Evolutionary conservation across 257 asterid species (phyloP).

Genomic region (Avicennia marina): DNA sequence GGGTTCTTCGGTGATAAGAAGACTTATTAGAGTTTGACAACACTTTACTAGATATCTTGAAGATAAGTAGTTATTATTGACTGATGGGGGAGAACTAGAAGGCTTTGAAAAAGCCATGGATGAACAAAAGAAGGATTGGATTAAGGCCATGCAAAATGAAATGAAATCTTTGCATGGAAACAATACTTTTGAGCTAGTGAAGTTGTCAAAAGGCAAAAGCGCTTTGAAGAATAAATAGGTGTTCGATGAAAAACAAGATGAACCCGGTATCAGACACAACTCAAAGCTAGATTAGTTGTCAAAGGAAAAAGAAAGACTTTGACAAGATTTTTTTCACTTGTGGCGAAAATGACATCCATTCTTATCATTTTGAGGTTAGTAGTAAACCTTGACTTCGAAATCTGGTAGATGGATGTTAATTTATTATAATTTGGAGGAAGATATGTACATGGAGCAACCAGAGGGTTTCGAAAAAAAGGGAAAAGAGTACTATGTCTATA

Average conservation of each 20-base stretch:
- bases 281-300: constrained; percentile 1
- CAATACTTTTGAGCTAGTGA: not conserved
- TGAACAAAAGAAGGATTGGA: not conserved
- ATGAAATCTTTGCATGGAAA: not conserved
- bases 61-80: not conserved
- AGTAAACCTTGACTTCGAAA: not conserved
- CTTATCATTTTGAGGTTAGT: not conserved
- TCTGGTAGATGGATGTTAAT: not conserved
- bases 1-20: too few species aligned
- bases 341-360: not conserved
- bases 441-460: not conserved
- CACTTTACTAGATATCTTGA: too few species aligned
- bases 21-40: not conserved
- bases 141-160: constrained; percentile 4
- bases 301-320: not conserved
- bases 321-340: not conserved
- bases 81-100: constrained; percentile 4
- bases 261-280: not conserved
- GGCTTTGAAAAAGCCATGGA: constrained; percentile 7
- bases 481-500: not conserved
- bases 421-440: not conserved
- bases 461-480: not conserved
- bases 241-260: not conserved
- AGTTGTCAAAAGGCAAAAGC: not conserved
- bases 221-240: constrained; percentile 2